A percentile compares a stretch with the other conserved stretches of the same genome.
Evolutionary conservation across 2,329 filamentous ascomycete genomes (phyloP).

Genomic region (Diaporthe velutina): DNA sequence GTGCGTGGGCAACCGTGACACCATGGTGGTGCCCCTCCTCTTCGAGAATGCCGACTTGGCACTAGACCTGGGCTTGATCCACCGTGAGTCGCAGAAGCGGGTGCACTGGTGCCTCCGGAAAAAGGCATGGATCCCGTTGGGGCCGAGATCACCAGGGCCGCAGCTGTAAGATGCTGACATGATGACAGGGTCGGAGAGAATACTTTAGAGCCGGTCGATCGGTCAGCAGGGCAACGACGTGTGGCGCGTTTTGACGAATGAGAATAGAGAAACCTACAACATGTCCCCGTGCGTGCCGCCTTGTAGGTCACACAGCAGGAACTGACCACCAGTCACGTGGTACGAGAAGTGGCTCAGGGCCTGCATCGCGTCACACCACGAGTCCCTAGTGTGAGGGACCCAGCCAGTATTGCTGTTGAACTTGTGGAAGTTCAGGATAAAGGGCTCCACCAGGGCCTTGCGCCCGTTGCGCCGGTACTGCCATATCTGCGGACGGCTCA

Average conservation of each 20-base stretch:
- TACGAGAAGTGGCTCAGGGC: conserved; percentile 60
- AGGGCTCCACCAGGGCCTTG: conserved; percentile 51
- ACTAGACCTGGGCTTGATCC: conserved; percentile 38
- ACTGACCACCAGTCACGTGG: conserved; percentile 51
- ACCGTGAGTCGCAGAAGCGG: conserved; percentile 47
- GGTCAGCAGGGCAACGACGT: neutral
- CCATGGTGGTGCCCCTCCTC: conserved; percentile 30
- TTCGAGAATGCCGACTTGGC: conserved; percentile 2
- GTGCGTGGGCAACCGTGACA: neutral
- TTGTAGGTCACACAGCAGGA: conserved; percentile 57
- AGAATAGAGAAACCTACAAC: neutral
- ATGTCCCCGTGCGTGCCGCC: conserved; percentile 53
- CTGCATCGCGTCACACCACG: conserved; percentile 55
- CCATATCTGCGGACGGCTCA: conserved; percentile 54
- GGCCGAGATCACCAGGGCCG: conserved; percentile 55
- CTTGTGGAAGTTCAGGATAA: conserved; percentile 57
- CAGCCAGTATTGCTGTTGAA: conserved; percentile 60
- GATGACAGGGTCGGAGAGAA: conserved; percentile 58
- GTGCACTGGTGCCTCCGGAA: conserved; percentile 54
- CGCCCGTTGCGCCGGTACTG: conserved; percentile 43
- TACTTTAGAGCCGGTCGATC: conserved; percentile 31
- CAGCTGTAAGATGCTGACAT: conserved; percentile 53
- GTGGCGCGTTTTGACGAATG: too few relatives aligned
- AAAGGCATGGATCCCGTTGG: conserved; percentile 54
- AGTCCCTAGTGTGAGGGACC: conserved; percentile 44